Evolutionary conservation across 179 eudicot genomes (phyloP).

Genomic region (Sideroxylon spinosum): DNA sequence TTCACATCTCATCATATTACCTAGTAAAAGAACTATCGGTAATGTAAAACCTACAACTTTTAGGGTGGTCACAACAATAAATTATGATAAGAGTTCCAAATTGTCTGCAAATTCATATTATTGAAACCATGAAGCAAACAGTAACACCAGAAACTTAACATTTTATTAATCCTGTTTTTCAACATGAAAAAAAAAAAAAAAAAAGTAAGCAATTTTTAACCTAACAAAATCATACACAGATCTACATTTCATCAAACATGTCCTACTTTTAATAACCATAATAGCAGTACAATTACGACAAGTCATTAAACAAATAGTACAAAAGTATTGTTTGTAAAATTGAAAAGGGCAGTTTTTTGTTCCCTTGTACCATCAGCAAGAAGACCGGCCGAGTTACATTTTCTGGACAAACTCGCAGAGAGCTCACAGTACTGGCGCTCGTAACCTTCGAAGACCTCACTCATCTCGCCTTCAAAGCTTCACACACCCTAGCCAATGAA

Average conservation of each 20-base stretch:
- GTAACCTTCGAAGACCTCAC: constrained; percentile 78
- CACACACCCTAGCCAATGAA: neutral
- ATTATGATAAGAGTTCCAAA: neutral
- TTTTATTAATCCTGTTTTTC: neutral
- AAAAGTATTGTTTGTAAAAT: too few species aligned
- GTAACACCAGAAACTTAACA: neutral
- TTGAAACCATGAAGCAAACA: neutral
- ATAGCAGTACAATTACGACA: too few species aligned
- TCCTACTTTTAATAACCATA: too few species aligned
- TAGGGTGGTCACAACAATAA: neutral
- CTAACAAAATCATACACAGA: neutral
- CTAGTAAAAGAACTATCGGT: neutral
- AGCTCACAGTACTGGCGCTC: constrained; percentile 87
- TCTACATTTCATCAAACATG: too few species aligned
- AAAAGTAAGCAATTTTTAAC: neutral
- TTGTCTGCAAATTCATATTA: neutral
- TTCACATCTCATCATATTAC: neutral
- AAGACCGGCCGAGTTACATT: constrained; percentile 53
- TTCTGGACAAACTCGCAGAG: constrained; percentile 65
- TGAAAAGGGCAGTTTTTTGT: neutral
- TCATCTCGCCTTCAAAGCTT: constrained; percentile 40
- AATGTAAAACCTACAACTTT: neutral
- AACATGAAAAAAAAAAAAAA: neutral
- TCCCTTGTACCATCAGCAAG: constrained; percentile 54
- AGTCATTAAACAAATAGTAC: too few species aligned